Evolutionary conservation across 257 asterid genomes (phyloP), one percentile per base, ranked within the genome.

Genomic region (Agastache rugosa): DNA sequence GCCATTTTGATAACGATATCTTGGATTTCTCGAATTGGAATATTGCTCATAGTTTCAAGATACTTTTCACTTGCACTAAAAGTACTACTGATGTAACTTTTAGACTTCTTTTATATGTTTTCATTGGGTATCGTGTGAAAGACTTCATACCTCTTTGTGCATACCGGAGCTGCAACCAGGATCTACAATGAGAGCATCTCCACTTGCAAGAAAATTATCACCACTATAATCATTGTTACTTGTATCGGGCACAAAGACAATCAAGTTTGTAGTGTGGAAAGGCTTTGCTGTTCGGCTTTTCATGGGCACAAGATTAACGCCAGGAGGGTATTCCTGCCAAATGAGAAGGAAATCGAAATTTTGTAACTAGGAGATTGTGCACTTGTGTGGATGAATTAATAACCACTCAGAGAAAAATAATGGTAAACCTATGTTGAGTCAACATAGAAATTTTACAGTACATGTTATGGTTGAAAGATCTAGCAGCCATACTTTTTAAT

Each of bases 161-260:
- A 82, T 74, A 69, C 83, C 77, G 37, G 93, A 87, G 83, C 77
- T 86, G 88, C 99, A 94, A 64, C 99, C 99, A 37, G 99, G 99
- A 80, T 94, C 99, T 71, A 94, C 86, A 58, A 94, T 85, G 77
- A 94, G 86, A 75, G 96, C 98, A 75, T 94, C 97, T 68, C 97
- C 99, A 62, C 83, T 79, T 55, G 89, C 89, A 51, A 85, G 44
- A 82, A 84, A 82, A 81, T 58, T 76, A 62, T 77, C 84, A 67
- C 78, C 76, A 29, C 47, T 41, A 25, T 12, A 35, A 58, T 70
- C 81, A 64, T 67, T 76, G 42, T 20, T 25, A 67, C 58, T 78
- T 51, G 63, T 81, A 41, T 61, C 85, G 25, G 97, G 89, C 29
- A 66, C 82, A 86, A 92, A 85, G 71, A 92, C 86, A 51, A 82